Evolutionary conservation across 2,329 filamentous ascomycete genomes (phyloP).

Genomic region (Cladophialophora carrionii): DNA sequence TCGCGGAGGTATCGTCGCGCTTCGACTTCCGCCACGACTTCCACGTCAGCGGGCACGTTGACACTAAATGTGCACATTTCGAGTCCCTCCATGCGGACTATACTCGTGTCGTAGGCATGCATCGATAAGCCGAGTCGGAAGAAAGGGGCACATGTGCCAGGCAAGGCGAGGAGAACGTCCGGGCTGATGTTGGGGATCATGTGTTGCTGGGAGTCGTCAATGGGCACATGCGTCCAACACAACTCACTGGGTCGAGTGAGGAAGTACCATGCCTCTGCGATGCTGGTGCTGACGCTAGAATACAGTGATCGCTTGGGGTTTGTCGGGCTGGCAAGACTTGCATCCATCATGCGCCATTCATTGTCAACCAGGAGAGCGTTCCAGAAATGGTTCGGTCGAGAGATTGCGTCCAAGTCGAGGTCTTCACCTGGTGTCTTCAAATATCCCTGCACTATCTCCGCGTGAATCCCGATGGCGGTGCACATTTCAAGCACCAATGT

Average conservation of each 20-base stretch:
- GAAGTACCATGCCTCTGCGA: constrained; percentile 91
- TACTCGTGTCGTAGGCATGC: constrained; percentile 86
- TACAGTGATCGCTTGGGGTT: constrained; percentile 79
- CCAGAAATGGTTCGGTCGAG: constrained; percentile 96
- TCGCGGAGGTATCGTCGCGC: constrained; percentile 79
- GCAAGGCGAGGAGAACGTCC: constrained; percentile 82
- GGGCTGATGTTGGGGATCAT: constrained; percentile 85
- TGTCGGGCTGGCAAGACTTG: constrained; percentile 86
- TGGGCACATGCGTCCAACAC: constrained; percentile 93
- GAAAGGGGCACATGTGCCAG: constrained; percentile 81
- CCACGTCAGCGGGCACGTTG: constrained; percentile 83
- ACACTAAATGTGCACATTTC: constrained; percentile 92
- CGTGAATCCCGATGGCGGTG: constrained; percentile 79
- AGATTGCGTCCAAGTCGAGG: constrained; percentile 76
- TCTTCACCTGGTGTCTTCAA: constrained; percentile 87
- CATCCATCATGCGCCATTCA: constrained; percentile 96
- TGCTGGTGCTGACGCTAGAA: constrained; percentile 69
- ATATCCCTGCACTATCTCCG: constrained; percentile 85
- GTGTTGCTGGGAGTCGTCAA: constrained; percentile 86
- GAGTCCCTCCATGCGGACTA: constrained; percentile 82
- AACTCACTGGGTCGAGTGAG: constrained; percentile 84
- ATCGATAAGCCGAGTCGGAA: constrained; percentile 82
- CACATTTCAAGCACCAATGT: constrained; percentile 92
- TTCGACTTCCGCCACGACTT: constrained; percentile 90
- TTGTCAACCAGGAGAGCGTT: constrained; percentile 90